These are phyloP conservation scores for Bauhinia variegata DNA, from an alignment of 306 rosid species.

Conservation along the genomic window DNA sequence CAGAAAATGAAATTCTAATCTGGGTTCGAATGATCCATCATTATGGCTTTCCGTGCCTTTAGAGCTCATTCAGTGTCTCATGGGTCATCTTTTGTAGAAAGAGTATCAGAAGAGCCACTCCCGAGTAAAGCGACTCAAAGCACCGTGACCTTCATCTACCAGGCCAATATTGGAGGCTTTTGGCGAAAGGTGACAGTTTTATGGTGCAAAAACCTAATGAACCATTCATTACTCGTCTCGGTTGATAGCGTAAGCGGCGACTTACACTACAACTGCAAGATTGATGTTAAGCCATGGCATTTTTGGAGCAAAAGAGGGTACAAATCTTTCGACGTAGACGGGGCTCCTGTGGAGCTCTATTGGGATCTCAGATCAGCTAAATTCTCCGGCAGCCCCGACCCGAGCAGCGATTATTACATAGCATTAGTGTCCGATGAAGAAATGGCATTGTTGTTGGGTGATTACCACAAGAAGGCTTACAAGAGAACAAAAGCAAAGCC, in stretches of 20 bases:
- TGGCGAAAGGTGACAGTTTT: constrained; percentile 68
- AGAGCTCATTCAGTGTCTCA: constrained; percentile 55
- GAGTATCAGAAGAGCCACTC: constrained; percentile 68
- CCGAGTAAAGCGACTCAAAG: constrained; percentile 66
- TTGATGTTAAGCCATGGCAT: constrained; percentile 83
- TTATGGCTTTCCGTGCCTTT: constrained; percentile 55
- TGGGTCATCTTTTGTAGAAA: constrained; percentile 58
- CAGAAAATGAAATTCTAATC: not conserved
- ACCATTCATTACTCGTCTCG: constrained; percentile 60
- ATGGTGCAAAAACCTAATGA: constrained; percentile 80
- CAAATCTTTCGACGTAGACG: constrained; percentile 65
- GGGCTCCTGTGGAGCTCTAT: constrained; percentile 57
- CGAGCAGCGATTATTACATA: constrained; percentile 66
- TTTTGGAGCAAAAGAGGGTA: constrained; percentile 88
- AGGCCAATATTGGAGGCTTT: constrained; percentile 52
- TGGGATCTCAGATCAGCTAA: constrained; percentile 86
- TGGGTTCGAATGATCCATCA: constrained; percentile 16
- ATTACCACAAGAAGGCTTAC: constrained; percentile 79
- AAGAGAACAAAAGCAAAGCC: constrained; percentile 79
- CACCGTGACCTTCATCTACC: constrained; percentile 77
- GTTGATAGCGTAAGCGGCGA: constrained; percentile 62
- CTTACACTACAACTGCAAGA: constrained; percentile 57
- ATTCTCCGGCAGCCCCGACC: constrained; percentile 67
- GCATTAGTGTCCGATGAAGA: constrained; percentile 74
- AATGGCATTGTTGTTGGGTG: constrained; percentile 79